These are phyloP conservation scores for Escallonia herrerae DNA, from an alignment of 129 eudicot genomes.

Conservation along the genomic window DNA sequence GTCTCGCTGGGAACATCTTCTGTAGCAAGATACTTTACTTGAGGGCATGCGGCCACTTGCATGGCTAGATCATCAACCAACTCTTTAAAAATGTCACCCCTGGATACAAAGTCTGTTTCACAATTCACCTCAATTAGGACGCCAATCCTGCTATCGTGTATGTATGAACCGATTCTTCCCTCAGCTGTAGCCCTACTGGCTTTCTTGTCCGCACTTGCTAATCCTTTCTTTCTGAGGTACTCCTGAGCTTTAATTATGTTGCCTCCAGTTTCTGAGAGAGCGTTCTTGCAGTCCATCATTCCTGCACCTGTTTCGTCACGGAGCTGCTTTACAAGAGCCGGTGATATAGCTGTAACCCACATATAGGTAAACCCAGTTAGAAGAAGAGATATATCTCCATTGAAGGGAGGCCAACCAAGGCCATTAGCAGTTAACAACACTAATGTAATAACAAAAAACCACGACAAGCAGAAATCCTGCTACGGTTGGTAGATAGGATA, in stretches of 20 bases:
- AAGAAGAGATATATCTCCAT: neutral
- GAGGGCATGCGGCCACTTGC: conserved; percentile 99
- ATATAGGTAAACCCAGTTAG: neutral
- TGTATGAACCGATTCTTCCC: conserved; percentile 88
- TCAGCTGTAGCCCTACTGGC: conserved; percentile 87
- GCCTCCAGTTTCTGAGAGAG: conserved; percentile 69
- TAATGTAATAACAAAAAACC: neutral
- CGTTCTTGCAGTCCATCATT: conserved; percentile 98
- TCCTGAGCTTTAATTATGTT: conserved; percentile 82
- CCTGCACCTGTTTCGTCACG: conserved; percentile 98
- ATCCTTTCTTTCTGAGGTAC: conserved; percentile 82
- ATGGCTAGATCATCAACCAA: conserved; percentile 89
- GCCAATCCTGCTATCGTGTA: conserved; percentile 87
- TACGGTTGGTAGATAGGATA: too few species aligned
- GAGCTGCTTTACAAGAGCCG: conserved; percentile 80
- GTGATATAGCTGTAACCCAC: conserved; percentile 51
- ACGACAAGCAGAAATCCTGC: neutral
- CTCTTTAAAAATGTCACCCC: conserved; percentile 89
- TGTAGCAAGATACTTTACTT: conserved; percentile 49
- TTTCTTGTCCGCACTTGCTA: conserved; percentile 94
- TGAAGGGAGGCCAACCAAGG: too few species aligned
- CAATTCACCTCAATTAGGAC: conserved; percentile 87
- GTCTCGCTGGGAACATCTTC: conserved; percentile 77
- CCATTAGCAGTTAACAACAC: neutral
- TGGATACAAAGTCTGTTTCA: conserved; percentile 93